phyloP scores from a whole-genome alignment of 768 basidiomycete species.

The Kwoniella sp. region DNA sequence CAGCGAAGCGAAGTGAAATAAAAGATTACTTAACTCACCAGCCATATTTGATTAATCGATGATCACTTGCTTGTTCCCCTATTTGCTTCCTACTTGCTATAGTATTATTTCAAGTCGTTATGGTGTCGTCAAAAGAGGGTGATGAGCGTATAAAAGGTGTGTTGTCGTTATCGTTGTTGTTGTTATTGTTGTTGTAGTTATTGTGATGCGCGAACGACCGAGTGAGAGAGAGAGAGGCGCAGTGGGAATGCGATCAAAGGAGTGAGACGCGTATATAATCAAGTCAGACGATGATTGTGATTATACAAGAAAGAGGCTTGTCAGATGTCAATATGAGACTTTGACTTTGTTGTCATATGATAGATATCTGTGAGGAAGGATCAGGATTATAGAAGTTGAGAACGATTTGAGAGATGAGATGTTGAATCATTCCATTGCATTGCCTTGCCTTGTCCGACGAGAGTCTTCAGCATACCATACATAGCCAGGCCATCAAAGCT shows the following conservation, averaged over 20 bases:
- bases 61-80: neutral
- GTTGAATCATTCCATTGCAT: neutral
- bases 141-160: conserved; percentile 4
- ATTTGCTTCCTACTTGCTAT: neutral
- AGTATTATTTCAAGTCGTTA: too few species aligned
- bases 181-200: too few species aligned
- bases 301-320: neutral
- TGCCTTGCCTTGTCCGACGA: too few species aligned
- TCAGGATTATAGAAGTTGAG: neutral
- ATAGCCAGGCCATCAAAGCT: too few species aligned
- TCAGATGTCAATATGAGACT: neutral
- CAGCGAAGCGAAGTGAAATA: neutral
- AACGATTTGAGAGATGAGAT: neutral
- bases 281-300: too few species aligned
- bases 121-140: neutral
- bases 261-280: too few species aligned
- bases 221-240: too few species aligned
- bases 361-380: too few species aligned
- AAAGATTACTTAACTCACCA: conserved; percentile 9
- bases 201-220: neutral
- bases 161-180: too few species aligned
- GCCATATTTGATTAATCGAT: too few species aligned
- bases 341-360: too few species aligned
- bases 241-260: neutral
- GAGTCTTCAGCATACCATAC: too few species aligned